Evolutionary conservation across 1,284 basidiomycete genomes (phyloP).

Genomic region (Cutaneotrichosporon cavernicola): DNA sequence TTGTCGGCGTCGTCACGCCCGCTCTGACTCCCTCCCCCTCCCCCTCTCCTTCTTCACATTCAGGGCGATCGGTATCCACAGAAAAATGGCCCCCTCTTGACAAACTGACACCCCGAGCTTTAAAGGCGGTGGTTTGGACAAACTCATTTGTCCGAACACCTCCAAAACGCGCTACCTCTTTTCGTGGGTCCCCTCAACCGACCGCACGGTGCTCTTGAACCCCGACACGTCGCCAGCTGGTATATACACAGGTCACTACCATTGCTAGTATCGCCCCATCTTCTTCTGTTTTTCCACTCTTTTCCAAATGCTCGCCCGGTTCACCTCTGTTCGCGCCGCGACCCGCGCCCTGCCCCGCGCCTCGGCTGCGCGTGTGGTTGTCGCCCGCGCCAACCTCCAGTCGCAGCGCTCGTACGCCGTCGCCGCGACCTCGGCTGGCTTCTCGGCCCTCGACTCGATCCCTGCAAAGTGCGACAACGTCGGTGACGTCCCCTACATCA

Average conservation of each 20-base stretch:
- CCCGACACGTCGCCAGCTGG: background rate
- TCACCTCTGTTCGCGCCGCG: constrained; percentile 21
- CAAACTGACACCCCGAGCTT: background rate
- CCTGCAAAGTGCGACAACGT: constrained; percentile 26
- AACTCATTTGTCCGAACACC: constrained; percentile 21
- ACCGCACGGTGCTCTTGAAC: constrained; percentile 1
- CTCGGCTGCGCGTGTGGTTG: constrained; percentile 19
- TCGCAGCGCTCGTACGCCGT: constrained; percentile 21
- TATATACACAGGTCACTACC: constrained; percentile 11
- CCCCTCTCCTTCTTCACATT: too few relatives aligned
- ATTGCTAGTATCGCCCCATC: background rate
- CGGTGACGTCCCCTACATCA: constrained; percentile 17
- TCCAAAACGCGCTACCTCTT: background rate
- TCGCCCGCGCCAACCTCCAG: constrained; percentile 16
- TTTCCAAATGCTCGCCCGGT: constrained; percentile 21
- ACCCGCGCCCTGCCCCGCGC: constrained; percentile 26
- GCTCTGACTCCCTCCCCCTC: background rate
- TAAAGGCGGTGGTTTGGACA: constrained; percentile 35
- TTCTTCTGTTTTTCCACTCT: background rate
- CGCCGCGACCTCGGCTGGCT: constrained; percentile 21
- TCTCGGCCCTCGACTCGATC: constrained; percentile 22
- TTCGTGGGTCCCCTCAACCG: constrained; percentile 4
- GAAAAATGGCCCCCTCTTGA: background rate
- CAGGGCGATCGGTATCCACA: constrained; percentile 3
- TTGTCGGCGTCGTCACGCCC: background rate